Base-by-base conservation (phyloP, 352 stramenopile genomes). In the Phytophthora ohioensis region DNA sequence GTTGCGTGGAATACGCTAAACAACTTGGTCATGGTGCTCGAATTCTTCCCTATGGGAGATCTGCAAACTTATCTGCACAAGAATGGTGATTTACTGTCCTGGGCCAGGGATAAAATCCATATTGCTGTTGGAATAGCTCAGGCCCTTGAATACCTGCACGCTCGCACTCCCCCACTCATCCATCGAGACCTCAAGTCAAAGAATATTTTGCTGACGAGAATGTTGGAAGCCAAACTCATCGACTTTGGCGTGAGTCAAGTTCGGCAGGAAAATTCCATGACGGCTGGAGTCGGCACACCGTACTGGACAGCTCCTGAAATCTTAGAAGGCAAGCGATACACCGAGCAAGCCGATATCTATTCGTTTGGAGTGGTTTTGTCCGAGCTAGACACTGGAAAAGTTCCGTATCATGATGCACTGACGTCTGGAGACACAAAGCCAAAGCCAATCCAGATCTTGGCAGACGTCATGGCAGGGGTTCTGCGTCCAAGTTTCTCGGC, bases 121-220 rank as follows among this genome's bases (percentile, higher is more conserved):
- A 59, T 86, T 6, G 72, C 78, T 7, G 43, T 72, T 2, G 75
- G 78, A 32, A 49, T 84, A 6, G 78, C 62, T 5, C 55, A 47
- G 0, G 78, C 73, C 11, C 48, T 84, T 8, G 56, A 72, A 32
- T 81, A 74, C 48, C 60, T 70, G 9, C 72, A 72, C 49, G 30
- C 7, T 5, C 69, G 57, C 31, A 35, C 66, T 11, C 61, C 69
- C 11, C 58, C 62, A 4, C 51, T 80, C 45, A 69, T 72, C 30
- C 56, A 77, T 69, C 67, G 75, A 30, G 53, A 72, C 46, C 9
- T 76, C 36, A 64, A 80, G 39, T 74, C 74, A 2, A 69, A 77
- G 15, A 87, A 82, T 41, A 74, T 83, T 30, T 72, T 96, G n/a
- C 69, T 96, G 34, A 89, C 91, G 34, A 80, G 52, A 4, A 35